Conservation (phyloP, 345 rosid genomes). For the Linum lewisii region DNA sequence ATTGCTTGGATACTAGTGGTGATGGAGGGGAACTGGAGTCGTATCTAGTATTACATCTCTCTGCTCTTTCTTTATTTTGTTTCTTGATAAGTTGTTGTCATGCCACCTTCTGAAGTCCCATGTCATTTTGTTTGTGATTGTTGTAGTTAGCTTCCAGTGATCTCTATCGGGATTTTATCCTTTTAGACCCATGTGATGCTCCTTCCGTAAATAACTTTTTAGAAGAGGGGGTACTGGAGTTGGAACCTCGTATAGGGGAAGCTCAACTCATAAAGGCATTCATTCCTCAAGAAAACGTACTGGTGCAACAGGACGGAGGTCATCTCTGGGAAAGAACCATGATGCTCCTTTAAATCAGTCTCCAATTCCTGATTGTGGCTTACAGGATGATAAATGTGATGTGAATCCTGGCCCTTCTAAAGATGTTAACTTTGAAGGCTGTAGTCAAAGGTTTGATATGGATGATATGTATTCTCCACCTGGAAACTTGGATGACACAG, state of each 20-base stretch:
- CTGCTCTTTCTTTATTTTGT: constrained; percentile 9
- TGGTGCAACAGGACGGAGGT: constrained; percentile 50
- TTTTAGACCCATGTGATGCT: constrained; percentile 75
- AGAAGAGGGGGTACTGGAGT: constrained; percentile 30
- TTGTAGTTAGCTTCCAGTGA: constrained; percentile 79
- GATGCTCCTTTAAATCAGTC: constrained; percentile 33
- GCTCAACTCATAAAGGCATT: constrained; percentile 41
- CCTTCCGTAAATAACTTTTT: constrained; percentile 47
- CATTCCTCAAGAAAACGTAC: constrained; percentile 49
- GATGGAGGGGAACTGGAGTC: constrained; percentile 81
- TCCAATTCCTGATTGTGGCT: constrained; percentile 26
- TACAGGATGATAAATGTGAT: constrained; percentile 28
- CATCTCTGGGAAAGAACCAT: constrained; percentile 48
- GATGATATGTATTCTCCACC: constrained; percentile 43
- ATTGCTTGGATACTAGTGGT: constrained; percentile 66
- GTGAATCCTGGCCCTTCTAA: constrained; percentile 23
- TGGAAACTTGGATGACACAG: constrained; percentile 42
- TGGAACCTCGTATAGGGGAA: constrained; percentile 33
- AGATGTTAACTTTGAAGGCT: constrained; percentile 27
- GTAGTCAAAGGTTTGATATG: constrained; percentile 35
- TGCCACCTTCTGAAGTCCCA: constrained; percentile 5
- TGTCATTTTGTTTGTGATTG: constrained; percentile 13
- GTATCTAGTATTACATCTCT: constrained; percentile 60
- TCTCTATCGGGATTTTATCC: constrained; percentile 75
- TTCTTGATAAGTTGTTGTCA: constrained; percentile 9